A percentile compares a stretch with the other conserved stretches of the same genome.
Evolutionary conservation across 2,329 filamentous ascomycete genomes (phyloP).

Genomic region (Chaetoscypha palmicola): DNA sequence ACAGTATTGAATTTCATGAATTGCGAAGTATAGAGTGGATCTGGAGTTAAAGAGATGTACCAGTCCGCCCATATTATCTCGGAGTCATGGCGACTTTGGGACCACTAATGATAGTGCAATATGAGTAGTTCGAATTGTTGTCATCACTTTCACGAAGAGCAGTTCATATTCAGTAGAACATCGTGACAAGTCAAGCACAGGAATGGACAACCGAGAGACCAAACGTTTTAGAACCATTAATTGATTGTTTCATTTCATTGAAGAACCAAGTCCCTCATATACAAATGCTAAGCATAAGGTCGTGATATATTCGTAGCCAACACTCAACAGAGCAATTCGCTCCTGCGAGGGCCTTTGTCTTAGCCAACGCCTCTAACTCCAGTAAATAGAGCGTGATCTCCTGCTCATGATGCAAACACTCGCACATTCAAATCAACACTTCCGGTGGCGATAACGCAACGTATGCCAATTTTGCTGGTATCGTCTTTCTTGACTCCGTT

Average conservation of each 20-base stretch:
- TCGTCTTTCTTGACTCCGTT: constrained; percentile 45
- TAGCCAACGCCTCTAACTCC: constrained; percentile 20
- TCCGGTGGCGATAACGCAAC: constrained; percentile 81
- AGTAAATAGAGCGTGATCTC: constrained; percentile 8
- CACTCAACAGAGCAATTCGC: constrained; percentile 1
- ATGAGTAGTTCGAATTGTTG: no score
- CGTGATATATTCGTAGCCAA: constrained; percentile 26
- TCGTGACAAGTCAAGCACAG: no score
- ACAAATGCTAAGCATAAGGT: constrained; percentile 27
- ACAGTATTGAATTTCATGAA: no score
- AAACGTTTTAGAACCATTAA: no score
- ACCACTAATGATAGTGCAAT: no score
- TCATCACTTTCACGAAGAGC: no score
- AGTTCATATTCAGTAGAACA: no score
- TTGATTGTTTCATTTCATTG: not conserved
- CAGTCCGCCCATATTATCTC: no score
- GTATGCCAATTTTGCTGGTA: constrained; percentile 54
- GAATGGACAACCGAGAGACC: no score
- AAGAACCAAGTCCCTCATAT: constrained; percentile 18
- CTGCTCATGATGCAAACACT: constrained; percentile 56
- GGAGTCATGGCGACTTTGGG: no score
- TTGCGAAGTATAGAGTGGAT: no score
- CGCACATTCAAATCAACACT: constrained; percentile 76
- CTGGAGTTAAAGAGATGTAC: no score
- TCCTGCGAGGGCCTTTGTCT: constrained; percentile 10